Base-by-base conservation (phyloP, 768 basidiomycete species). In the Ramaria sp. region DNA sequence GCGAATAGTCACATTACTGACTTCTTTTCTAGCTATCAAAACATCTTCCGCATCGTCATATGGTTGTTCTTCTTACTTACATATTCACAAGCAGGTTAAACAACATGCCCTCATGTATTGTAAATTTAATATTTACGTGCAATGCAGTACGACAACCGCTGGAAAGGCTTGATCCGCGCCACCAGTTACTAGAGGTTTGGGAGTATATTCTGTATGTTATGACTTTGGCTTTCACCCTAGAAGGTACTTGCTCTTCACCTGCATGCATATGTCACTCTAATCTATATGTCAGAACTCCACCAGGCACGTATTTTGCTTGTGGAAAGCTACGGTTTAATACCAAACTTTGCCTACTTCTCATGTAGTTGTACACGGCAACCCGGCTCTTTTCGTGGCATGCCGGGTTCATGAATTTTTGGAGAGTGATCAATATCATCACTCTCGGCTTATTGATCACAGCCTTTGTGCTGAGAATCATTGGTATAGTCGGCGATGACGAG, bases 31-130 rank as follows among this genome's bases (percentile, higher is more conserved):
- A 84, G 88, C 51, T 94, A 94, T 65, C 93, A 94, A 65, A 93
- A 90, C 60, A 73, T 82, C 49, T 83, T 93, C 63, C 81, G 88
- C 43, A 81, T 91, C 50, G 52, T 74, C 5, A 72, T 90, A 32
- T 92, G 87, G 88, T 63, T 89, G 22, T 73, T 85, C 61, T 86
- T 91, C 68, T 75, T 95, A 32, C 71, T 77, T 18, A 78, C 81
- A 3, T 94, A 92, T 64, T 91, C 88, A 2, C 85, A 85, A 71
- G 88, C 89, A 47, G 88, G 88, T 86, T 41, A 55, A 75, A 61
- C 15, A 28, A 44, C 4, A 18, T 47, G 12, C 24, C 27, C 12
- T 22, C 28, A 15, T 24, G 25, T 47, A 27, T 5, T 36, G n/a
- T n/a, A n/a, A 5, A 38, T 18, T 5, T 45, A 5, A 28, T 12